Evolutionary conservation across 2,329 filamentous ascomycete species (phyloP).

Genomic region (Aspergillus flavus): DNA sequence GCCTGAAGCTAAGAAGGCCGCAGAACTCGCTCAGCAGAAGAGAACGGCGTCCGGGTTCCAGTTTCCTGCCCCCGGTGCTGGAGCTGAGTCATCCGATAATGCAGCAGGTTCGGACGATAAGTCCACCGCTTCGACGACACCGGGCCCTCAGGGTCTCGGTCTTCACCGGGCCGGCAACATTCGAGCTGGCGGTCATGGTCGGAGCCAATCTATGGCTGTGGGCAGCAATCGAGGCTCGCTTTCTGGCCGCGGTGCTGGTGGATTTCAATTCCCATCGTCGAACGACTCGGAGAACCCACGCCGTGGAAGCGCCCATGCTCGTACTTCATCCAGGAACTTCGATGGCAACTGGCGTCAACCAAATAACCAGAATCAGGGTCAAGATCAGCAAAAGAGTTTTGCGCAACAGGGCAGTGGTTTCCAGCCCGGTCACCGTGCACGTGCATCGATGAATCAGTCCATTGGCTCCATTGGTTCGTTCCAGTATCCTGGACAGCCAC

Average conservation of each 20-base stretch:
- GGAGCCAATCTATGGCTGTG: constrained; percentile 55
- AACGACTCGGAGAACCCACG: constrained; percentile 69
- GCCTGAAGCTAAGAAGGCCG: constrained; percentile 95
- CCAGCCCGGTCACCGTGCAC: constrained; percentile 87
- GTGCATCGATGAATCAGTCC: constrained; percentile 83
- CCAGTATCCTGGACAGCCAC: constrained; percentile 84
- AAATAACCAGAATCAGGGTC: constrained; percentile 54
- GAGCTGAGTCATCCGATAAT: constrained; percentile 54
- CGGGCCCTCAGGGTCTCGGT: constrained; percentile 63
- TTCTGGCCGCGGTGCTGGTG: constrained; percentile 66
- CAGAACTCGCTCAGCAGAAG: constrained; percentile 95
- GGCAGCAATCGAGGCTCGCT: constrained; percentile 68
- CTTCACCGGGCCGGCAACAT: constrained; percentile 77
- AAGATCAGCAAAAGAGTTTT: constrained; percentile 57
- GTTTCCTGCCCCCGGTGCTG: constrained; percentile 77
- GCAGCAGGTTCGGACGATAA: constrained; percentile 59
- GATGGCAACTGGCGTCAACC: constrained; percentile 97
- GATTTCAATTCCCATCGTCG: constrained; percentile 68
- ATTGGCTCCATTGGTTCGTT: constrained; percentile 82
- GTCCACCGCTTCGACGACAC: constrained; percentile 44
- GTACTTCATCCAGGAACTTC: constrained; percentile 88
- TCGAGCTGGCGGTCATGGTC: constrained; percentile 70
- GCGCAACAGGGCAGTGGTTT: constrained; percentile 73
- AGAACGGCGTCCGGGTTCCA: constrained; percentile 91
- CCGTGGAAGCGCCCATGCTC: constrained; percentile 78